Percentiles rank a stretch among this genome's conserved stretches.
Conservation (phyloP, 2,329 filamentous ascomycete species). For the Allantophomopsis cytisporea region DNA sequence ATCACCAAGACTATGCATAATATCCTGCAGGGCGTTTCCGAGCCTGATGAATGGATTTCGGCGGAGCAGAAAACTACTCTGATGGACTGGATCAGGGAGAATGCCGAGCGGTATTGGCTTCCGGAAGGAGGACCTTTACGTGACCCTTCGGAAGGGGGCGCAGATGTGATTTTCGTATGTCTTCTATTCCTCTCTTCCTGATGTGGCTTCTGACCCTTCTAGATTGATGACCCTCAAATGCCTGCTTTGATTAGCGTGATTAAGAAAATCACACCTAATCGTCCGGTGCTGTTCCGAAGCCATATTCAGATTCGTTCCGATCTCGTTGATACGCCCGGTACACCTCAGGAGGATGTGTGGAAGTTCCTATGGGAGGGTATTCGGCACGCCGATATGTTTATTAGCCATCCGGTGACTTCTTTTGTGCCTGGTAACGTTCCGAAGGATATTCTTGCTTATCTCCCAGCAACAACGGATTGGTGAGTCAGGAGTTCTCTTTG, state of each 20-base stretch:
- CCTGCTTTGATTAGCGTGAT: slow-evolving; percentile 63
- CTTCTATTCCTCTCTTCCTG: background rate
- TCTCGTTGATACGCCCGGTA: slow-evolving; percentile 45
- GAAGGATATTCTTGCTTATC: slow-evolving; percentile 52
- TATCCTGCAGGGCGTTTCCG: slow-evolving; percentile 68
- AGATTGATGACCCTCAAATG: slow-evolving; percentile 79
- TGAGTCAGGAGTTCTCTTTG: slow-evolving; percentile 16
- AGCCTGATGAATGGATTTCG: slow-evolving; percentile 49
- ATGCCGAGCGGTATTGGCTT: slow-evolving; percentile 65
- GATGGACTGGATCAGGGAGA: slow-evolving; percentile 58
- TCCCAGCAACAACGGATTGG: slow-evolving; percentile 76
- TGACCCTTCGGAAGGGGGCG: slow-evolving; percentile 53
- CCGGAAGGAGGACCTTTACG: slow-evolving; percentile 52
- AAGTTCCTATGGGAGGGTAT: slow-evolving; percentile 61
- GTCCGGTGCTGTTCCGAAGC: slow-evolving; percentile 67
- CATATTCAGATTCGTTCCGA: slow-evolving; percentile 76
- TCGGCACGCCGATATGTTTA: slow-evolving; percentile 60
- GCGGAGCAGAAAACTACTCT: slow-evolving; percentile 47
- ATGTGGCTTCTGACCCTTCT: slow-evolving; percentile 1
- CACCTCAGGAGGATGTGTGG: slow-evolving; percentile 64
- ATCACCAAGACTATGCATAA: slow-evolving; percentile 85
- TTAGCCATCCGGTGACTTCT: slow-evolving; percentile 64
- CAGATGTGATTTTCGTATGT: slow-evolving; percentile 56
- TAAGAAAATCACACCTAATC: slow-evolving; percentile 55
- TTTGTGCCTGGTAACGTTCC: slow-evolving; percentile 63